phyloP scores from a whole-genome alignment of 2,329 filamentous ascomycete genomes.

The Magnaporthiopsis rhizophila region DNA sequence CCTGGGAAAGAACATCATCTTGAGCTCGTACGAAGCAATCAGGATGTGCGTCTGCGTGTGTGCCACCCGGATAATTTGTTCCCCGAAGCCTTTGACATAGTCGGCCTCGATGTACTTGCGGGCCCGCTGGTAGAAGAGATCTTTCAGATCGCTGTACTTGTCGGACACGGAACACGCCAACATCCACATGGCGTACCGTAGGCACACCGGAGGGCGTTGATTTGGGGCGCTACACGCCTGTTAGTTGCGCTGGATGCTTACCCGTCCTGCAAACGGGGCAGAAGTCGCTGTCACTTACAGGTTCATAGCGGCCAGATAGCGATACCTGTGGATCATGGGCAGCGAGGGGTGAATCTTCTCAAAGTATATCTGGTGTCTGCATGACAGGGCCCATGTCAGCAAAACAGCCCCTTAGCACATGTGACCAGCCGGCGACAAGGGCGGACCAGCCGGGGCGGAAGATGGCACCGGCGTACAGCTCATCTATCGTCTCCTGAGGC shows the following conservation, averaged over 20 bases:
- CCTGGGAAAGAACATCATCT: constrained; percentile 92
- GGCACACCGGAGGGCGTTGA: constrained; percentile 75
- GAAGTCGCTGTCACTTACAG: constrained; percentile 39
- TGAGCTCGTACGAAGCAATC: constrained; percentile 82
- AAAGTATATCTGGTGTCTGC: constrained; percentile 76
- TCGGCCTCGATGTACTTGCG: constrained; percentile 87
- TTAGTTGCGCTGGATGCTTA: not conserved
- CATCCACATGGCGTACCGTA: constrained; percentile 96
- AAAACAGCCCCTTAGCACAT: not conserved
- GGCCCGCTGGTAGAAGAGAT: constrained; percentile 82
- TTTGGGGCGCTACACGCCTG: constrained; percentile 54
- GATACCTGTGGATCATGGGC: constrained; percentile 82
- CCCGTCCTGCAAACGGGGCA: not conserved
- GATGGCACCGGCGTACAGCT: constrained; percentile 52
- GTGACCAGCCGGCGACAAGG: not conserved
- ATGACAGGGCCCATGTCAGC: constrained; percentile 13
- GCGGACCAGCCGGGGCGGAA: not conserved
- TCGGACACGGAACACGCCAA: constrained; percentile 78
- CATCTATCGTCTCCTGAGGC: constrained; percentile 61
- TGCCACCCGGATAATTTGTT: constrained; percentile 75
- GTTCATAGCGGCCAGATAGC: constrained; percentile 84
- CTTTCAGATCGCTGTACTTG: constrained; percentile 70
- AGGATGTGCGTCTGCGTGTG: constrained; percentile 82
- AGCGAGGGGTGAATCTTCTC: constrained; percentile 79
- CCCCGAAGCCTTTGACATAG: constrained; percentile 87